A percentile compares a stretch with the other conserved stretches of the same genome.
Conservation (phyloP, 345 rosid genomes). For the Populus ilicifolia region DNA sequence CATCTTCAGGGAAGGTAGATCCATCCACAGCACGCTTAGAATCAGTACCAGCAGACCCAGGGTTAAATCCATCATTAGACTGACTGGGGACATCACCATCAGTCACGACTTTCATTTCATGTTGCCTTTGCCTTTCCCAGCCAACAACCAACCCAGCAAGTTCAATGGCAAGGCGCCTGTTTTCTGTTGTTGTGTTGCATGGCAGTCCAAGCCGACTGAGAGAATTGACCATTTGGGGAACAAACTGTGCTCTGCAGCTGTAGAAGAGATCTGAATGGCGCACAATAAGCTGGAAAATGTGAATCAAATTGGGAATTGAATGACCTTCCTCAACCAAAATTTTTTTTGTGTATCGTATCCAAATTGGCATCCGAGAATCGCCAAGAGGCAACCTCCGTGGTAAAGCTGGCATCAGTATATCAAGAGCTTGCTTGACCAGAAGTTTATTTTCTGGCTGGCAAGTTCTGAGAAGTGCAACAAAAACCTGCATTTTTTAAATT, state of each 20-base stretch:
- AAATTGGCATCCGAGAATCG: slow-evolving; percentile 97
- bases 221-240: slow-evolving; percentile 99
- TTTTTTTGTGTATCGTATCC: slow-evolving; percentile 98
- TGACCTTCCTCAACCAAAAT: slow-evolving; percentile 99
- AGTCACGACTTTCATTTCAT: slow-evolving; percentile 66
- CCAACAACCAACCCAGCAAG: slow-evolving; percentile 98
- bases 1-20: slow-evolving; percentile 73
- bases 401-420: slow-evolving; percentile 95
- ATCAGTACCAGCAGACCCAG: slow-evolving; percentile 52
- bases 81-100: slow-evolving; percentile 66
- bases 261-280: slow-evolving; percentile 97
- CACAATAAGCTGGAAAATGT: slow-evolving; percentile 95
- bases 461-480: slow-evolving; percentile 97
- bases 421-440: slow-evolving; percentile 98
- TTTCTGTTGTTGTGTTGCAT: slow-evolving; percentile 83
- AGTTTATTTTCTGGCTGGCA: slow-evolving; percentile 98
- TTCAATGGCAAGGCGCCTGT: slow-evolving; percentile 96
- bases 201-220: slow-evolving; percentile 98
- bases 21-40: slow-evolving; percentile 75
- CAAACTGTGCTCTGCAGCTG: slow-evolving; percentile 97
- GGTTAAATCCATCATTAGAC: slow-evolving; percentile 51
- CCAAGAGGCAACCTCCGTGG: slow-evolving; percentile 94
- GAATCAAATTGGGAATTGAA: slow-evolving; percentile 91
- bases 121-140: slow-evolving; percentile 98
- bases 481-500: slow-evolving; percentile 63